A percentile compares a stretch with the other conserved stretches of the same genome.
Evolutionary conservation across 2,329 filamentous ascomycete species (phyloP).

Genomic region (Albifimbria verrucaria): DNA sequence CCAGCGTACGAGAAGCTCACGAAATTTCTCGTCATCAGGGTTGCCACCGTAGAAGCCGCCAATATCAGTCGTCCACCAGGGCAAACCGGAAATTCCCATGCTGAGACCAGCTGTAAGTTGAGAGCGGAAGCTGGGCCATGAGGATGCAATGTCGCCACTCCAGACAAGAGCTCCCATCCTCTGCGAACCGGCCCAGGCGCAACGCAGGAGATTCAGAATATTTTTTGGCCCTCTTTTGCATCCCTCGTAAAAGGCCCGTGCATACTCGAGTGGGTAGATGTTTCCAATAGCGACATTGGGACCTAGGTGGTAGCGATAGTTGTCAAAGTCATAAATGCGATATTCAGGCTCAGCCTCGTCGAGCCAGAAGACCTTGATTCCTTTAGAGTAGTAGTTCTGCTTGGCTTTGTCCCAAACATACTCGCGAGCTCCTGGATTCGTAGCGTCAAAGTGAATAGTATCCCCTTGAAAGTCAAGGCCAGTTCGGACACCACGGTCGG

Average conservation of each 20-base stretch:
- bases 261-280: constrained; percentile 56
- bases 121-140: constrained; percentile 56
- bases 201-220: constrained; percentile 53
- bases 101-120: constrained; percentile 63
- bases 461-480: constrained; percentile 58
- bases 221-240: constrained; percentile 47
- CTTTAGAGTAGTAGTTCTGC: constrained; percentile 58
- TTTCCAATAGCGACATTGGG: constrained; percentile 48
- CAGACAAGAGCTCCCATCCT: constrained; percentile 64
- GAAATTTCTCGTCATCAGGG: constrained; percentile 50
- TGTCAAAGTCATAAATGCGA: constrained; percentile 62
- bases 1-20: constrained; percentile 64
- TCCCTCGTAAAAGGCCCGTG: constrained; percentile 59
- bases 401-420: constrained; percentile 60
- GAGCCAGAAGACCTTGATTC: constrained; percentile 64
- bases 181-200: constrained; percentile 54
- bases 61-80: constrained; percentile 71
- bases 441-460: constrained; percentile 60
- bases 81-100: constrained; percentile 61
- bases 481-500: constrained; percentile 56
- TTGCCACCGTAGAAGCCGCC: constrained; percentile 67
- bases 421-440: constrained; percentile 54
- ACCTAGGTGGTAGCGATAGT: constrained; percentile 43
- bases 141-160: constrained; percentile 64
- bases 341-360: constrained; percentile 70